Percentiles rank a stretch among this genome's conserved stretches.
These are phyloP conservation scores for Cenchrus purpureus DNA, from an alignment of 176 grass and related monocot species.

Conservation along the genomic window DNA sequence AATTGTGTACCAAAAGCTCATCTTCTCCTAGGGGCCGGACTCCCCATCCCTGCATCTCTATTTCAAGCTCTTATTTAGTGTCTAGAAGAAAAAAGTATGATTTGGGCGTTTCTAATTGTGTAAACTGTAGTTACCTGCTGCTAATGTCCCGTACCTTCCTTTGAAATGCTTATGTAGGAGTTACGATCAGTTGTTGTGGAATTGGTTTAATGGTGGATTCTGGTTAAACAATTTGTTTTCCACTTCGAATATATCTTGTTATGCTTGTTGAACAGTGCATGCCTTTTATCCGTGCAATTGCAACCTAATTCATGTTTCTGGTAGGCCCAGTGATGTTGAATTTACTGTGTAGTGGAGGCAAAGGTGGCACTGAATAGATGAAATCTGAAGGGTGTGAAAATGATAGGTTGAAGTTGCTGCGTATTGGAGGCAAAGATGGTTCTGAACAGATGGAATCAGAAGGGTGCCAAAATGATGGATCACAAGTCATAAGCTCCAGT, in stretches of 20 bases:
- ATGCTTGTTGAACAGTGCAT: conserved; percentile 22
- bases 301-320: conserved; percentile 41
- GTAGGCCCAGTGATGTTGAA: conserved; percentile 70
- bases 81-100: background rate
- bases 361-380: conserved; percentile 42
- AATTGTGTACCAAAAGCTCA: background rate
- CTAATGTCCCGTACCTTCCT: background rate
- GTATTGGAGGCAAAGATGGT: conserved; percentile 57
- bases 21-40: background rate
- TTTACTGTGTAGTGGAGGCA: conserved; percentile 66
- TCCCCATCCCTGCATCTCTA: background rate
- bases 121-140: conserved; percentile 4
- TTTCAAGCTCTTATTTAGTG: conserved; percentile 2
- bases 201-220: conserved; percentile 15
- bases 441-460: conserved; percentile 42
- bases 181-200: background rate
- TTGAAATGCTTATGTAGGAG: background rate
- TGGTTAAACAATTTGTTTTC: conserved; percentile 4
- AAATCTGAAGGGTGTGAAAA: conserved; percentile 48
- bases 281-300: conserved; percentile 12
- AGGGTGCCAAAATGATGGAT: conserved; percentile 45
- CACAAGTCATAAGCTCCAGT: conserved; percentile 61
- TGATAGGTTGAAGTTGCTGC: conserved; percentile 41
- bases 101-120: conserved; percentile 13
- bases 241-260: conserved; percentile 1